Conservation (phyloP, 371 early-diverging fungal genomes). For the Mortierella sp. region DNA sequence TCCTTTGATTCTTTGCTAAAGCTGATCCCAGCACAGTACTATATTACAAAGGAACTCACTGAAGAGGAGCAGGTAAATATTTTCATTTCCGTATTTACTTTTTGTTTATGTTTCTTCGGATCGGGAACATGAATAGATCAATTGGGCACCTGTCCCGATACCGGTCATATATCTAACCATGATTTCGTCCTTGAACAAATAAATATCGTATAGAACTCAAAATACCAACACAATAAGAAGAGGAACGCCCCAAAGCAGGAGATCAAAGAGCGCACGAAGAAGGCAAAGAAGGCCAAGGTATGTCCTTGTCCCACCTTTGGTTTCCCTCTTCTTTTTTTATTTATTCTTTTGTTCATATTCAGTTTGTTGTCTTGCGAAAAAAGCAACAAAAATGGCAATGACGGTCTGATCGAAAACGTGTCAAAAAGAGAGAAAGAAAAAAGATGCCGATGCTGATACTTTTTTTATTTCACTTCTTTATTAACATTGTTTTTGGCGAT, state of each 20-base stretch:
- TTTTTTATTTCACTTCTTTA: background rate
- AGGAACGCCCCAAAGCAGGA: constrained; percentile 83
- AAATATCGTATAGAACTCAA: constrained; percentile 61
- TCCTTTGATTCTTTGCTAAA: constrained; percentile 75
- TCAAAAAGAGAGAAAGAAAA: background rate
- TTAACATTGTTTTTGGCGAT: background rate
- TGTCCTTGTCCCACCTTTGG: constrained; percentile 8
- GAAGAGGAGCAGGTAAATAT: constrained; percentile 61
- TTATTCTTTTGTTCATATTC: background rate
- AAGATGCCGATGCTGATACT: background rate
- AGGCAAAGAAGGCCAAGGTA: constrained; percentile 83
- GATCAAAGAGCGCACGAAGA: constrained; percentile 81
- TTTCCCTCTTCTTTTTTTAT: background rate
- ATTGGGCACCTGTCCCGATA: background rate
- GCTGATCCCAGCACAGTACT: constrained; percentile 81
- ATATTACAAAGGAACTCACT: constrained; percentile 68
- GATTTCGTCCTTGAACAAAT: background rate
- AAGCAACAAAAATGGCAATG: no score
- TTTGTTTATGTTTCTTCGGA: background rate
- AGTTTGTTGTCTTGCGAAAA: no score
- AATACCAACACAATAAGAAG: constrained; percentile 79
- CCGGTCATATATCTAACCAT: no score
- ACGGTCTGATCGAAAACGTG: background rate
- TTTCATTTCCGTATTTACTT: background rate
- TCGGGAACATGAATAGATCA: background rate